Evolutionary conservation across 2,329 filamentous ascomycete species (phyloP), one percentile per base, ranked within the genome.

Genomic region (Aspergillus sp.): DNA sequence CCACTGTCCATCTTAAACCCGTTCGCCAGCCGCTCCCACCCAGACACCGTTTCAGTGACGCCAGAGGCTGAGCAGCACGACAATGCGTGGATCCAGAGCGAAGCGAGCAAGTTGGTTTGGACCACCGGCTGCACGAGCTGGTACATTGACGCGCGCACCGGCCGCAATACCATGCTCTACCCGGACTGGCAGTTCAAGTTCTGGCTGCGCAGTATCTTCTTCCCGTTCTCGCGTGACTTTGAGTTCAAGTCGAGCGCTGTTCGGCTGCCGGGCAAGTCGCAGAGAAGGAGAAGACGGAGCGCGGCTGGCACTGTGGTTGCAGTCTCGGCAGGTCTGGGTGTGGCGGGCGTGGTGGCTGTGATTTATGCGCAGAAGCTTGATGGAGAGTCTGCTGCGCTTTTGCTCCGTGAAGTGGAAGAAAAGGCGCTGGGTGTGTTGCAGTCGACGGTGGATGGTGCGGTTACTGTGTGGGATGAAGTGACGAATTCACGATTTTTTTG

Each of bases 141-240:
- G 79, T 78, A 73, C 3, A 68, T 82, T 2, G 75, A 82, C 52
- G 70, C 70, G 8, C 16, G 19, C 43, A 78, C 77, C 0, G 72
- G 73, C 0, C 66, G 74, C 44, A 82, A 82, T 52, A 78, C 75
- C 6, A 76, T 76, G 59, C 78, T 81, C 70, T 82, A 79, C 56
- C 79, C 78, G 0, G 76, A 79, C 45, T 80, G 74, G 70, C 77
- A 80, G 60, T 79, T 73, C 50, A 65, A 68, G 47, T 80, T 73
- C 53, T 81, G 78, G 76, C 49, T 73, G 16, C 61, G 78, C 13
- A 80, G 75, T 49, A 57, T 81, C 1, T 79, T 79, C 49, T 66
- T 75, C 38, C 62, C 63, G 1, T 71, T 55, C 17, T 54, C 63
- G 60, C 52, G 55, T 2, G 74, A 78, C 41, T 73, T 78, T 45